phyloP scores from a whole-genome alignment of 768 basidiomycete species.

The Hemileccinum rubropunctum region DNA sequence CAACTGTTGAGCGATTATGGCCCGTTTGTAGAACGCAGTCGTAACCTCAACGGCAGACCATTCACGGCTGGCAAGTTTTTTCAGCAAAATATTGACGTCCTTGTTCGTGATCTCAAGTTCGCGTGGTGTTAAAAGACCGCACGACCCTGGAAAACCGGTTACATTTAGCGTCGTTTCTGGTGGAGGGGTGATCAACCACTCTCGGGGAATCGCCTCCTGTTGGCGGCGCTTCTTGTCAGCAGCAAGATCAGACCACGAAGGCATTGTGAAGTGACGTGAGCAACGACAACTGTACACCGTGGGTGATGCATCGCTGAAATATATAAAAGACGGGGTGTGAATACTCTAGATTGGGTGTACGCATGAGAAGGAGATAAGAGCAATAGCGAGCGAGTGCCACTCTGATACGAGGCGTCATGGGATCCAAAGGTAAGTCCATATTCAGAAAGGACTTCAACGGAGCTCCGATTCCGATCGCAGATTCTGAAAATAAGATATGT shows the following conservation, averaged over 20 bases:
- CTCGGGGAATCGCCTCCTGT: constrained; percentile 54
- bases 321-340: constrained; percentile 6
- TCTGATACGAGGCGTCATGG: no score
- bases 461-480: not conserved
- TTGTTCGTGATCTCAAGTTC: constrained; percentile 64
- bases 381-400: no score
- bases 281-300: not conserved
- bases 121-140: constrained; percentile 52
- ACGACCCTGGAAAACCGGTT: constrained; percentile 48
- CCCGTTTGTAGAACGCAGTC: constrained; percentile 72
- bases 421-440: not conserved
- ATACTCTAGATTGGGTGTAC: not conserved
- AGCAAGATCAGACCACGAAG: constrained; percentile 50
- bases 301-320: not conserved
- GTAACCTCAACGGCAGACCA: constrained; percentile 72
- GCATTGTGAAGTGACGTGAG: constrained; percentile 6
- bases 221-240: constrained; percentile 55
- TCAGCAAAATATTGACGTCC: constrained; percentile 43
- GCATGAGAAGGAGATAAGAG: constrained; percentile 8
- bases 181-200: constrained; percentile 59
- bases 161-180: constrained; percentile 50
- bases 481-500: constrained; percentile 15
- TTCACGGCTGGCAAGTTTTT: constrained; percentile 47
- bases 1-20: constrained; percentile 76
- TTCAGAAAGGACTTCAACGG: not conserved